Base-by-base conservation (phyloP, 2,329 filamentous ascomycete species). In the Claviceps monticola region DNA sequence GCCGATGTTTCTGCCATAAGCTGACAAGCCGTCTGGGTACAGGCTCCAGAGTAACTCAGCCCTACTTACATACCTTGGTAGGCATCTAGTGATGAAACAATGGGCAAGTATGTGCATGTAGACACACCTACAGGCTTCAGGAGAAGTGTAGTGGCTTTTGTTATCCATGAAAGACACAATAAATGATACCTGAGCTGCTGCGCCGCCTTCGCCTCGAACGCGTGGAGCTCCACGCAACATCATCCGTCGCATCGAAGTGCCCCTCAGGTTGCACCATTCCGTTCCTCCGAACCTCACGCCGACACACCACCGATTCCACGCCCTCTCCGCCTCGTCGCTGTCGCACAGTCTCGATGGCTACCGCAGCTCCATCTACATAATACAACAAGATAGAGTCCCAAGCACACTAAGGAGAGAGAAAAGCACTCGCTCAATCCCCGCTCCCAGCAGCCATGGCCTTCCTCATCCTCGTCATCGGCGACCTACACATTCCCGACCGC, bases 401-500 rank as follows among this genome's bases (percentile, higher is more conserved):
- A 34, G 9, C 5, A 11, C 5, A 17, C 5, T 3, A 36, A 19
- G 36, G 36, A n/a, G 5, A 36, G 17, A 8, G 7, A 5, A 19
- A 19, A 19, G 23, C 29, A 19, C 46, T 19, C 46, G 34, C 19
- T 1, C 19, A 21, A 26, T 50, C 44, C 8, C 23, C 48, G 16
- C 17, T 13, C 36, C 19, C 34, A 26, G 50, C 46, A 41, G 41
- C 81, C 75, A 88, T 91, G 74, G 88, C 88, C 57, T 88, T 91
- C 71, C 78, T 95, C 59, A 89, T 95, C 65, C 80, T 95, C 65
- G 88, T 93, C 64, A 88, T 95, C 60, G 88, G 88, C 67, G 89
- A 95, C 73, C 80, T 95, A 51, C 89, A 95, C 73, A 95, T 95
- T 70, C 89, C 89, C 61, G 89, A 95, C 70, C 79, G 89, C 66